phyloP scores from a whole-genome alignment of 2,329 filamentous ascomycete species.

The Podosphaera fusca region DNA sequence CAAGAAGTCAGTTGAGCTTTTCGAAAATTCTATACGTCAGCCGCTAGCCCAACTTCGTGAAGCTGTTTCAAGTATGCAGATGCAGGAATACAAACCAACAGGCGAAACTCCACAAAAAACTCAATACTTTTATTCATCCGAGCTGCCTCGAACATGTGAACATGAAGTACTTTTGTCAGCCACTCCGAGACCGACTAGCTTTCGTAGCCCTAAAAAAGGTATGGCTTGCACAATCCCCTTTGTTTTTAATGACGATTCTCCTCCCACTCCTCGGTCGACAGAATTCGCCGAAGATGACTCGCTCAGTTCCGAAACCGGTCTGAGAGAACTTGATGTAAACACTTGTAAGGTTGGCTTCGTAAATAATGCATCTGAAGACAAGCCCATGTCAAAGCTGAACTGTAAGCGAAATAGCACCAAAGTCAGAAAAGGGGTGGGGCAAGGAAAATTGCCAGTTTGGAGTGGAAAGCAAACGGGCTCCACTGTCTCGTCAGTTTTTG shows the following conservation, averaged over 20 bases:
- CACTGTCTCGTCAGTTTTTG: too few relatives aligned
- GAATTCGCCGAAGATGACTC: constrained; percentile 5
- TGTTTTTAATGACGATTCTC: constrained; percentile 14
- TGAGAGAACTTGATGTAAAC: constrained; percentile 26
- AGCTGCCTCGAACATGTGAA: constrained; percentile 51
- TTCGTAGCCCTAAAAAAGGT: constrained; percentile 13
- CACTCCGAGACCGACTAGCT: constrained; percentile 20
- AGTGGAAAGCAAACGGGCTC: constrained; percentile 8
- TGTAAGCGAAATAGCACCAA: constrained; percentile 8
- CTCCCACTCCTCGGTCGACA: constrained; percentile 6
- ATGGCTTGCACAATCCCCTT: constrained; percentile 16
- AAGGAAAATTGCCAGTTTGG: constrained; percentile 20
- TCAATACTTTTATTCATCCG: constrained; percentile 58
- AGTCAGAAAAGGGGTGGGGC: too few relatives aligned
- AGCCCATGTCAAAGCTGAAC: constrained; percentile 12
- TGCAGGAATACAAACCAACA: constrained; percentile 67
- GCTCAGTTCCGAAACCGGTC: constrained; percentile 18
- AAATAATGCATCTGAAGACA: neutral
- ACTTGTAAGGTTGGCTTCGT: constrained; percentile 12
- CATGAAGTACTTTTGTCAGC: constrained; percentile 28
- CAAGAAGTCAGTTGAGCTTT: constrained; percentile 33
- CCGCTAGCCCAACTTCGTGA: constrained; percentile 50
- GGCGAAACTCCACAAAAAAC: constrained; percentile 67
- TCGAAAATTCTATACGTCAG: constrained; percentile 37
- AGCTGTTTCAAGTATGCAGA: constrained; percentile 35